Conservation (phyloP, 768 basidiomycete species). For the Podaxis sp. region DNA sequence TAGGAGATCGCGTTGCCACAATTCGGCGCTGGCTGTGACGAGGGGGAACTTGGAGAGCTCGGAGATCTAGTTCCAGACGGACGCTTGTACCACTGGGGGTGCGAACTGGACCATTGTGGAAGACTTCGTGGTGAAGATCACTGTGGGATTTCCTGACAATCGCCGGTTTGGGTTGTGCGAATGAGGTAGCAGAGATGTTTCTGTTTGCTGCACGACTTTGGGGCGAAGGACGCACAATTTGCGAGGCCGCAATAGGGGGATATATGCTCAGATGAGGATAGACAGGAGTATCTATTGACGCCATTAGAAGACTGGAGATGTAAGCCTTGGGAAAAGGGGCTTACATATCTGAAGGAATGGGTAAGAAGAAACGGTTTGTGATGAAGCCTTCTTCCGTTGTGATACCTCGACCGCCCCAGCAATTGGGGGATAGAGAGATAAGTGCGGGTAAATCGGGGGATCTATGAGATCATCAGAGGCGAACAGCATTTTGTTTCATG, state of each 20-base stretch:
- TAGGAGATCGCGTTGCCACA: constrained; percentile 6
- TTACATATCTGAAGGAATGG: constrained; percentile 10
- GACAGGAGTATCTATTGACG: constrained; percentile 3
- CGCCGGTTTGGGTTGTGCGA: not conserved
- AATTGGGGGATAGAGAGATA: constrained; percentile 34
- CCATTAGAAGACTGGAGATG: not conserved
- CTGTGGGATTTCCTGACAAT: not conserved
- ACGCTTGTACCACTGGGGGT: not conserved
- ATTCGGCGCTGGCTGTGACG: constrained; percentile 2
- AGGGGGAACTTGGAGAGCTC: not conserved
- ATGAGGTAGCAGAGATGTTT: not conserved
- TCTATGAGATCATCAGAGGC: constrained; percentile 23
- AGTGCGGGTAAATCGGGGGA: constrained; percentile 37
- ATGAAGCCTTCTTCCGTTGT: not conserved
- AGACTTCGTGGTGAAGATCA: constrained; percentile 10
- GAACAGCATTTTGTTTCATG: not conserved
- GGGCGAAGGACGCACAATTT: not conserved
- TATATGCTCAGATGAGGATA: constrained; percentile 2
- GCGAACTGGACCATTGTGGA: not conserved
- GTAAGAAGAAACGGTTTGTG: not conserved
- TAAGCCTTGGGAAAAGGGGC: not conserved
- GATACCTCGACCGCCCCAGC: not conserved
- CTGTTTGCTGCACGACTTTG: not conserved
- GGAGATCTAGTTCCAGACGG: not conserved
- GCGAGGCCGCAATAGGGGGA: not conserved